These are phyloP conservation scores for Cercospora sojina DNA, from an alignment of 2,329 filamentous ascomycete genomes.

Conservation along the genomic window DNA sequence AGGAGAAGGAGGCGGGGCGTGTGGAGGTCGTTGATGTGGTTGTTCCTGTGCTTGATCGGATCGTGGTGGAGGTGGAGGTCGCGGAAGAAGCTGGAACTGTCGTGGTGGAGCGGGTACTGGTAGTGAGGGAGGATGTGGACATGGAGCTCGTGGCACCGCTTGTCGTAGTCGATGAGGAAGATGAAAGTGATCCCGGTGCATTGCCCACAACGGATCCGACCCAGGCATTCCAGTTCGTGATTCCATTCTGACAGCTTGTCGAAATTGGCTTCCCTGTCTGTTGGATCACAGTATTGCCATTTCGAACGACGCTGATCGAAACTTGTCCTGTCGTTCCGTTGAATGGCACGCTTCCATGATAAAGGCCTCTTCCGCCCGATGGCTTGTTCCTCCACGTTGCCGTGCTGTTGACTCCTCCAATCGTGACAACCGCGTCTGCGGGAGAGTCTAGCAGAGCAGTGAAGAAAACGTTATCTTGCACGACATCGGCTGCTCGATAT, in stretches of 20 bases:
- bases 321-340: conserved; percentile 42
- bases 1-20: neutral
- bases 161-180: conserved; percentile 7
- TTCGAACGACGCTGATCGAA: conserved; percentile 36
- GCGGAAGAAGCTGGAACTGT: conserved; percentile 10
- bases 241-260: conserved; percentile 25
- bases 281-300: conserved; percentile 34
- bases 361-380: conserved; percentile 20
- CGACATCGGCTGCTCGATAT: conserved; percentile 35
- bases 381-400: conserved; percentile 20
- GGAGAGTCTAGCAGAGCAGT: conserved; percentile 37
- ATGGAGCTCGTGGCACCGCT: neutral
- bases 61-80: neutral
- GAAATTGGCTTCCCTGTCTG: conserved; percentile 43
- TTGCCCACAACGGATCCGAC: conserved; percentile 17
- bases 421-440: conserved; percentile 40
- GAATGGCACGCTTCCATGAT: conserved; percentile 37
- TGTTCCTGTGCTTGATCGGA: neutral
- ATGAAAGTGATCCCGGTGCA: neutral
- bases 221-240: conserved; percentile 30
- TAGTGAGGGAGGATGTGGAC: neutral
- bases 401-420: conserved; percentile 40
- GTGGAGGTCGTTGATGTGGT: neutral
- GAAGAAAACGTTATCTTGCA: conserved; percentile 49
- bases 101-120: conserved; percentile 2